Conservation (phyloP, 2,329 filamentous ascomycete genomes). For the Periglandula ipomoeae region DNA sequence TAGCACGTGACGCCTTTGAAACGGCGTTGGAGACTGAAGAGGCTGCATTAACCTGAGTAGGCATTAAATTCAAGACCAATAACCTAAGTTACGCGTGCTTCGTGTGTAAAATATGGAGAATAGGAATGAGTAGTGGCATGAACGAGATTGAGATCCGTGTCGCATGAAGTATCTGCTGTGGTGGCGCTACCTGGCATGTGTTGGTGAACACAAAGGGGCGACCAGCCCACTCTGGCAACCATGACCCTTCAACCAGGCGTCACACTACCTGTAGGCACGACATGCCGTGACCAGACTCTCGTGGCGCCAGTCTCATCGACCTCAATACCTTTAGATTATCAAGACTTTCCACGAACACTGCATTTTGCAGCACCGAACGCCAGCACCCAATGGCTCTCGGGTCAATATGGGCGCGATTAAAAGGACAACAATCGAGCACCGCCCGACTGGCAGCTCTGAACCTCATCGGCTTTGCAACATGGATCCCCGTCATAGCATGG, state of each 20-base stretch:
- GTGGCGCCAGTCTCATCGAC: not conserved
- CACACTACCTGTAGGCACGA: too few relatives aligned
- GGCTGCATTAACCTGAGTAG: not conserved
- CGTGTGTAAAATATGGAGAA: not conserved
- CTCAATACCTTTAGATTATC: not conserved
- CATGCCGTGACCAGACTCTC: too few relatives aligned
- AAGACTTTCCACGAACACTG: not conserved
- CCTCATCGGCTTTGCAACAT: conserved; percentile 46
- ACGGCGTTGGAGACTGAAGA: conserved; percentile 3
- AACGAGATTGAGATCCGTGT: too few relatives aligned
- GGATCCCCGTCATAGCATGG: conserved; percentile 53
- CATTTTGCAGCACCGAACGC: not conserved
- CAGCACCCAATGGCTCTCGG: conserved; percentile 1
- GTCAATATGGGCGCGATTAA: conserved; percentile 25
- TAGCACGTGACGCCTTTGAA: conserved; percentile 5
- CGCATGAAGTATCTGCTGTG: too few relatives aligned
- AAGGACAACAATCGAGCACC: conserved; percentile 15
- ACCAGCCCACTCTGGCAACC: too few relatives aligned
- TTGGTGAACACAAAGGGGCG: too few relatives aligned
- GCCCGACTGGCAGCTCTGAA: conserved; percentile 31
- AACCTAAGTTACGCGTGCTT: not conserved
- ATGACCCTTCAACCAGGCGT: too few relatives aligned
- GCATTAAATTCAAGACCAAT: not conserved
- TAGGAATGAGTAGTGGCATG: too few relatives aligned
- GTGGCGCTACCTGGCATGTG: too few relatives aligned